phyloP scores from a whole-genome alignment of 371 early-diverging fungal species.

The Mortierella sp. region DNA sequence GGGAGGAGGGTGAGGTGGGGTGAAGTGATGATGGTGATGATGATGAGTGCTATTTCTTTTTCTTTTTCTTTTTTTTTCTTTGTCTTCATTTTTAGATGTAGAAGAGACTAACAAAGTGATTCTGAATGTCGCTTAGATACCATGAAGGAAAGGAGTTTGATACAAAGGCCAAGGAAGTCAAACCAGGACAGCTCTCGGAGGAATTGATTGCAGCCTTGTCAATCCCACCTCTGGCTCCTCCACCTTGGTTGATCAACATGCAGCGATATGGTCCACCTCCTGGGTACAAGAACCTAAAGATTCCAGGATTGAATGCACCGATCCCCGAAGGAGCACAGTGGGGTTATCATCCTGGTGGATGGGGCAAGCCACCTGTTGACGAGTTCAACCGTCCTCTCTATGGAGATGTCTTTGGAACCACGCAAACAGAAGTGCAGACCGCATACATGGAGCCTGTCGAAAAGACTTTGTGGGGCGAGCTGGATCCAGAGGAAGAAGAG shows the following conservation, averaged over 20 bases:
- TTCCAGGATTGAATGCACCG: conserved; percentile 97
- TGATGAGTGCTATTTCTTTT: neutral
- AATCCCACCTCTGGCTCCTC: conserved; percentile 95
- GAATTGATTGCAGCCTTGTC: conserved; percentile 88
- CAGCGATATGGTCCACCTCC: conserved; percentile 99
- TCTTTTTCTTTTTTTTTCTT: conserved; percentile 15
- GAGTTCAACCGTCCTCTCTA: conserved; percentile 94
- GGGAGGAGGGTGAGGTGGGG: neutral
- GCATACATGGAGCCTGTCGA: conserved; percentile 77
- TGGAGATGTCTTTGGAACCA: conserved; percentile 94
- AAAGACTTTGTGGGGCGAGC: conserved; percentile 84
- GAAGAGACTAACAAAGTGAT: neutral
- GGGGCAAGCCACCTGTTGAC: conserved; percentile 98
- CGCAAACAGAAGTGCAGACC: conserved; percentile 57
- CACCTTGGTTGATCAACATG: conserved; percentile 99
- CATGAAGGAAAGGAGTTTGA: conserved; percentile 98
- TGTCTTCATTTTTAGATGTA: neutral
- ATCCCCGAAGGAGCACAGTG: conserved; percentile 98
- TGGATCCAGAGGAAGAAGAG: conserved; percentile 72
- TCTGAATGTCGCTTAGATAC: conserved; percentile 63
- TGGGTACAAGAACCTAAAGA: conserved; percentile 90
- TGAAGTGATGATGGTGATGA: no score
- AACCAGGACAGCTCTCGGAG: conserved; percentile 91
- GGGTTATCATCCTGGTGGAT: conserved; percentile 99
- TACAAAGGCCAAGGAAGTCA: conserved; percentile 85